Conservation (phyloP, 2,329 filamentous ascomycete genomes). For the Penicillium paneum region DNA sequence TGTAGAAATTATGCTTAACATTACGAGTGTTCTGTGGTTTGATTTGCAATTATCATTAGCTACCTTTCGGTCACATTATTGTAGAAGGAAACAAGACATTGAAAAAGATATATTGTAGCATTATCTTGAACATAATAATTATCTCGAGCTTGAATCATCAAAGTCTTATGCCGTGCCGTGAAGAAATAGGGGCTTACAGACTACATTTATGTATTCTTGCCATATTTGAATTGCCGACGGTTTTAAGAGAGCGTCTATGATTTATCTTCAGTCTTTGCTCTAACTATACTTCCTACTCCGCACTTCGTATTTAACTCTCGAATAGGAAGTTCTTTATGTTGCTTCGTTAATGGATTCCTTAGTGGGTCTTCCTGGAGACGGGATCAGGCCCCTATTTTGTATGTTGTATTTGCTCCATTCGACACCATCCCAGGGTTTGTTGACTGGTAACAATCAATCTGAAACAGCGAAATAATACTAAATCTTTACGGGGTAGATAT, state of each 20-base stretch:
- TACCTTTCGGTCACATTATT: too few relatives aligned
- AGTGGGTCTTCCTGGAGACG: background rate
- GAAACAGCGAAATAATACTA: background rate
- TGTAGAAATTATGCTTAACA: background rate
- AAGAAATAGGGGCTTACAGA: background rate
- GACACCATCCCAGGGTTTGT: background rate
- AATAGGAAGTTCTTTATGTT: background rate
- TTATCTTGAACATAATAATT: background rate
- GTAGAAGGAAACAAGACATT: background rate
- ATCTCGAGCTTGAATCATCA: background rate
- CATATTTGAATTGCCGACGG: background rate
- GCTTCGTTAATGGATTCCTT: background rate
- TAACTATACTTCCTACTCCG: background rate
- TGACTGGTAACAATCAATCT: background rate
- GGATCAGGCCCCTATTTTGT: background rate
- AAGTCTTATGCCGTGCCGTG: background rate
- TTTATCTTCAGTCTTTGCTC: background rate
- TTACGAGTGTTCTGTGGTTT: too few relatives aligned
- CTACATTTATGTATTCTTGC: background rate
- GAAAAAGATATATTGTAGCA: background rate
- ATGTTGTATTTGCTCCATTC: background rate
- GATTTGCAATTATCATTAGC: background rate
- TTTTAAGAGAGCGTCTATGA: background rate
- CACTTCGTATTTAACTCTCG: background rate
- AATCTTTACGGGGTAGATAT: background rate